Base-by-base conservation (phyloP, 2,329 filamentous ascomycete genomes). In the Diaporthe capsici region DNA sequence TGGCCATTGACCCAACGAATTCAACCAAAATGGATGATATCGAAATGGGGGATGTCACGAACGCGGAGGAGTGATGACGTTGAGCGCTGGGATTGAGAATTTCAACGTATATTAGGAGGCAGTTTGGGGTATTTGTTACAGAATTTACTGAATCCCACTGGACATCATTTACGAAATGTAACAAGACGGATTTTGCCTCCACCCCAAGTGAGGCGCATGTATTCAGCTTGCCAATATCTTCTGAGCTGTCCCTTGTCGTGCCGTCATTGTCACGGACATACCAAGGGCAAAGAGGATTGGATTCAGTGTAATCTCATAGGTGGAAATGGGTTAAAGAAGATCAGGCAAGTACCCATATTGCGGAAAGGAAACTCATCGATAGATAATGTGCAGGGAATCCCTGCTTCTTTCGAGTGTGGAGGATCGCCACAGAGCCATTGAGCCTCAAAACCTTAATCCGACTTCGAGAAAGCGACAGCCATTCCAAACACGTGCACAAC, bases 381-480 rank as follows among this genome's bases (percentile, higher is more conserved):
- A 47, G 31, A 4, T 65, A 12, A 20, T 7, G 9, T 49, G 42
- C 61, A 47, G 25, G 61, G 61, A 47, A 65, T 49, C 42, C 61
- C 44, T 34, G 61, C 2, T 34, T 22, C 25, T 22, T n/a, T 47
- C 17, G 25, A 22, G 22, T 47, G 61, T 49, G 61, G 61, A 49
- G 61, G 61, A 65, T 65, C 61, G 42, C 25, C 61, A 12, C 28
- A 8, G 44, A 37, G 12, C 28, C 61, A 34, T n/a, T 34, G 61
- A 67, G 61, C 61, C 61, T 44, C 61, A 67, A 67, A 67, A 67
- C 61, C 61, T 67, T 37, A 67, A 51, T 67, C 28, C 28, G 39
- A 67, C 61, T 34, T 49, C 61, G 44, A 8, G 34, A 17, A n/a
- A 10, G 17, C 44, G 9, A 42, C n/a, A 20, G 13, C 8, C 15